Evolutionary conservation across 2,329 filamentous ascomycete species (phyloP), one percentile per base, ranked within the genome.

Genomic region (Colletotrichum viniferum): DNA sequence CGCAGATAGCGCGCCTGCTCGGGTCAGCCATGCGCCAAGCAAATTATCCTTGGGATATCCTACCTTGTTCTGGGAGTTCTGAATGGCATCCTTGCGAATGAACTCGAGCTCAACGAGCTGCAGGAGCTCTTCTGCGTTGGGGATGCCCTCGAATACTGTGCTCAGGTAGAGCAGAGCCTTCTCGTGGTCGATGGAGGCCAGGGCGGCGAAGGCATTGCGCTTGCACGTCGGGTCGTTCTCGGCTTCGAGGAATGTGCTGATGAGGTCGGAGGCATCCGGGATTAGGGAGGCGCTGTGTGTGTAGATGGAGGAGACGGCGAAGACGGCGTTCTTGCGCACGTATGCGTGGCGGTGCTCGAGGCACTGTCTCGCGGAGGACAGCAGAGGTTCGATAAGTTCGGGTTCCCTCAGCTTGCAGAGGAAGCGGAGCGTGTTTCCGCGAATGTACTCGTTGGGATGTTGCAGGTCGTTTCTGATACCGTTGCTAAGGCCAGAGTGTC

Each of bases 391-490:
- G 79, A 99, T 96, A 77, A 99, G 92, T 87, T 99, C 97, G 68
- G 96, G 91, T 85, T 99, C 97, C 79, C 96, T 94, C 77, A 99
- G 91, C 88, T 99, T 99, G 90, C 94, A 97, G 76, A 99, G 92
- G 87, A 98, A 99, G 81, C 97, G 95, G 77, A 99, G 89, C n/a
- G 97, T 99, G 84, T 98, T 98, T 83, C 97, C 97, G 79, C 97
- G 93, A 79, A 99, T 96, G 86, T 98, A 99, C 89, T 99, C 97
- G 88, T 99, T 98, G 73, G 97, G 93, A 81, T 98, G 96, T 84
- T 98, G 96, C 76, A 99, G 90, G 83, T 99, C 97, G 85, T 98
- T 98, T 82, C 96, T 94, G 82, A 99, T 98, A 79, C 97, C 97
- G 86, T 99, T 99, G 86, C 96, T 98, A 81, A 64, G 65, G 68